These are phyloP conservation scores for Hansfordia pulvinata DNA, from an alignment of 2,329 filamentous ascomycete genomes.

Conservation along the genomic window DNA sequence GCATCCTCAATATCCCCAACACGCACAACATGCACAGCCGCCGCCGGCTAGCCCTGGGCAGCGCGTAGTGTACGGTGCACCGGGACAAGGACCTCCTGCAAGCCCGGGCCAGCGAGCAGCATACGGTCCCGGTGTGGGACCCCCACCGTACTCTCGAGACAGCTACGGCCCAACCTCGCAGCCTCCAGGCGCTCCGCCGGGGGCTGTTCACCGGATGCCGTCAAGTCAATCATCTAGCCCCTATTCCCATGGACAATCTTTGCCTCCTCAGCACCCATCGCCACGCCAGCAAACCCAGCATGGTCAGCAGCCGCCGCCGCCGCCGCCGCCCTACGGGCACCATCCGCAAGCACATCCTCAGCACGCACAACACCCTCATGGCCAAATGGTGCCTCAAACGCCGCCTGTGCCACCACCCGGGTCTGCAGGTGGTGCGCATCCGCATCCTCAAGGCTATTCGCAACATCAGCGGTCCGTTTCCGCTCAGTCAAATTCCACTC, in stretches of 20 bases:
- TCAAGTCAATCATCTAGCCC: conserved; percentile 15
- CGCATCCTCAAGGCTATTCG: conserved; percentile 14
- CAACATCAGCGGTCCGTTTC: conserved; percentile 39
- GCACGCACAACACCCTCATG: no score
- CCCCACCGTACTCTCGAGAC: conserved; percentile 28
- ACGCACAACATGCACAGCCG: conserved; percentile 15
- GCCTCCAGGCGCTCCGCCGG: conserved; percentile 14
- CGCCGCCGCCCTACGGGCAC: conserved; percentile 1
- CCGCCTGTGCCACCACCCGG: conserved; percentile 17
- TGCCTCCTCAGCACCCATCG: no score
- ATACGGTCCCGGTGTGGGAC: no score
- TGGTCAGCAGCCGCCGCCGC: conserved; percentile 8
- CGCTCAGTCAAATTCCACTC: conserved; percentile 43
- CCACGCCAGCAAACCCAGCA: no score
- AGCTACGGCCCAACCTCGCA: conserved; percentile 30
- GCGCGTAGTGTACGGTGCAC: conserved; percentile 36
- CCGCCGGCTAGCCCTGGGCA: conserved; percentile 35
- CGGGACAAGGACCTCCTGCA: no score
- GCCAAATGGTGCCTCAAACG: conserved; percentile 17
- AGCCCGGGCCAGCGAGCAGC: no score
- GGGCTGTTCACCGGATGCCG: conserved; percentile 20
- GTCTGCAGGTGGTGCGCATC: conserved; percentile 7
- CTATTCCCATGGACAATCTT: conserved; percentile 29
- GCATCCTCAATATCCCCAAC: no score
- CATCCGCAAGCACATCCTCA: background rate